Conservation (phyloP, 2,329 filamentous ascomycete species). For the Rasamsonia emersonii region DNA sequence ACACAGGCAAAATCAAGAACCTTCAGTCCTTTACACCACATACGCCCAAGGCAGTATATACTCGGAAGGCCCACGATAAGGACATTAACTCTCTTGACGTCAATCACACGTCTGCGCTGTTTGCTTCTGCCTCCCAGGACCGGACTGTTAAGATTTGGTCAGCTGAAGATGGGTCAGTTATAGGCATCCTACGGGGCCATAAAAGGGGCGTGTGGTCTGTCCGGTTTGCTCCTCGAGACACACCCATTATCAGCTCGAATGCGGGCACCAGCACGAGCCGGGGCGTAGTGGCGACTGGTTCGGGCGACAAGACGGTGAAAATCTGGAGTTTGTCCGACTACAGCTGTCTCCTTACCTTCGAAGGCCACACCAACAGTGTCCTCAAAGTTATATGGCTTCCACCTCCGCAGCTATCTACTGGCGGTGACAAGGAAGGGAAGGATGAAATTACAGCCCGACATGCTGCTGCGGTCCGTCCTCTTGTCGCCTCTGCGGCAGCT, state of each 20-base stretch:
- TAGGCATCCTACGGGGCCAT: constrained; percentile 86
- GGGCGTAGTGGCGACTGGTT: constrained; percentile 79
- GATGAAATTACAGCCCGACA: constrained; percentile 23
- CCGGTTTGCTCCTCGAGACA: constrained; percentile 72
- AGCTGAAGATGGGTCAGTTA: constrained; percentile 75
- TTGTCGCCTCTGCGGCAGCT: constrained; percentile 73
- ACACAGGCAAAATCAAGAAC: constrained; percentile 57
- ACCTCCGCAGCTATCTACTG: constrained; percentile 31
- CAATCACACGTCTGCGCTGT: constrained; percentile 64
- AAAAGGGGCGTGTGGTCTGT: constrained; percentile 94
- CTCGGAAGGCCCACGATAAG: constrained; percentile 94
- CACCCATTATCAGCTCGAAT: constrained; percentile 65
- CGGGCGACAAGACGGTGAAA: constrained; percentile 92
- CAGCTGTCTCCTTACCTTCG: constrained; percentile 84
- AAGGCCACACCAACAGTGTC: constrained; percentile 92
- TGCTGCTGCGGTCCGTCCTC: constrained; percentile 23
- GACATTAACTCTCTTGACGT: constrained; percentile 94
- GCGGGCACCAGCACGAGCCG: constrained; percentile 63
- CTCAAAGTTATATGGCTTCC: constrained; percentile 87
- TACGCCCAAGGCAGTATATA: constrained; percentile 58
- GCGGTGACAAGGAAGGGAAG: constrained; percentile 24
- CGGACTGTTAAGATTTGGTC: constrained; percentile 97
- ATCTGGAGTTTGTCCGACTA: constrained; percentile 92
- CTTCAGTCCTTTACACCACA: constrained; percentile 32
- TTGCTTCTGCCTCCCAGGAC: constrained; percentile 94